Evolutionary conservation across 345 rosid species (phyloP).

Genomic region (Sisymbrium irio): DNA sequence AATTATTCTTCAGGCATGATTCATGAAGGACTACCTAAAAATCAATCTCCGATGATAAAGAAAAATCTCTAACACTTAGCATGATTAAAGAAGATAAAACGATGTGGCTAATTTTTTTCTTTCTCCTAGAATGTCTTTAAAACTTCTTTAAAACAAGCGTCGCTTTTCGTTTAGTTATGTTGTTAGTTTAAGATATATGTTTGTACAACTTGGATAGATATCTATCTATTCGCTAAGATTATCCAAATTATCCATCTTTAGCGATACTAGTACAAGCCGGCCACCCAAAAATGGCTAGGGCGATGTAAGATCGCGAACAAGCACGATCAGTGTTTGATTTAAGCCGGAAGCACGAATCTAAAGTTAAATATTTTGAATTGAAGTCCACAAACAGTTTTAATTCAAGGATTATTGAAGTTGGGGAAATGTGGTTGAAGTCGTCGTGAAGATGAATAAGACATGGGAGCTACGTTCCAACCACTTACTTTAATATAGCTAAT

Average conservation of each 20-base stretch:
- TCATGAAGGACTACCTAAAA: neutral
- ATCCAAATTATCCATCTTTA: neutral
- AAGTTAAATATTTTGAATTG: neutral
- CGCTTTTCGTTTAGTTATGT: neutral
- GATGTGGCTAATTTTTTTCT: neutral
- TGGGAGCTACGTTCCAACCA: constrained; percentile 27
- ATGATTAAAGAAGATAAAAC: neutral
- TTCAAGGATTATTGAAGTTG: neutral
- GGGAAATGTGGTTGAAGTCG: constrained; percentile 5
- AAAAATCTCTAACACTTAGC: neutral
- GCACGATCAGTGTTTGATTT: neutral
- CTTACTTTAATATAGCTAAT: constrained; percentile 4
- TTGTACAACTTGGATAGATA: neutral
- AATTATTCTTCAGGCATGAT: neutral
- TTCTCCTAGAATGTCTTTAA: too few species aligned
- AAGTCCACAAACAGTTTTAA: neutral
- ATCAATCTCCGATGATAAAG: neutral
- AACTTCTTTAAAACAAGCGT: neutral
- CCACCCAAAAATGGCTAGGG: neutral
- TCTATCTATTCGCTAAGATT: neutral
- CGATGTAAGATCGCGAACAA: neutral
- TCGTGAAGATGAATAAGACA: constrained; percentile 13
- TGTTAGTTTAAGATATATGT: neutral
- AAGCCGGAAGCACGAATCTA: constrained; percentile 15
- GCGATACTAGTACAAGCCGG: neutral